A percentile compares a stretch with the other conserved stretches of the same genome.
Conservation (phyloP, 176 grass and related monocot genomes). For the Oryza coarctata region DNA sequence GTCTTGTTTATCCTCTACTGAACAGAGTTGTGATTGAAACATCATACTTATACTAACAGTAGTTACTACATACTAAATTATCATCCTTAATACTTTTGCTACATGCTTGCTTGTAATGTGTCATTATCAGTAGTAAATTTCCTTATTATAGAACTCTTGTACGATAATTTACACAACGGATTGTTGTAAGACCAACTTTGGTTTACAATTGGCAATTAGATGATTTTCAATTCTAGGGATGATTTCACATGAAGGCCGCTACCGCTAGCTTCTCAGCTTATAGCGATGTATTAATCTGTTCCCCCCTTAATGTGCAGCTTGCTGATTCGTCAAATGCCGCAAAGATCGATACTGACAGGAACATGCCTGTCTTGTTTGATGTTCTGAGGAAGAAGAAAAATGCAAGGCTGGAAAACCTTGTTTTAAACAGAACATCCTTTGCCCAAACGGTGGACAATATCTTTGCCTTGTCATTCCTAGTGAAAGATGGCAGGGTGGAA, state of each 20-base stretch:
- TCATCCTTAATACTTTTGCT: background rate
- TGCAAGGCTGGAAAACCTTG: constrained; percentile 64
- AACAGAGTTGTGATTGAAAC: background rate
- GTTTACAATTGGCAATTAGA: background rate
- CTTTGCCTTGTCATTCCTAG: constrained; percentile 86
- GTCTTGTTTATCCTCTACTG: background rate
- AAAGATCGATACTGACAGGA: constrained; percentile 73
- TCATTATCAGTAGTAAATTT: background rate
- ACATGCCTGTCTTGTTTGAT: constrained; percentile 72
- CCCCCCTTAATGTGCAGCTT: constrained; percentile 51
- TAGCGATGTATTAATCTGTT: background rate
- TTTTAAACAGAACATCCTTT: constrained; percentile 76
- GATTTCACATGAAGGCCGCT: background rate
- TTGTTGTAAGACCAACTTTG: background rate
- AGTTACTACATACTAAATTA: background rate
- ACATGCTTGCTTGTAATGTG: background rate
- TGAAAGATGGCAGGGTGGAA: constrained; percentile 86
- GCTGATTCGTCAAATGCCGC: constrained; percentile 43
- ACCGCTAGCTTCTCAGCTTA: background rate
- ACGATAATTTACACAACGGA: background rate
- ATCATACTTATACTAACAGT: background rate
- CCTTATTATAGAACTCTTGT: background rate
- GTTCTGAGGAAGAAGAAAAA: constrained; percentile 75
- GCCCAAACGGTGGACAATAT: constrained; percentile 90
- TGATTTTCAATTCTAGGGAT: background rate